Conservation (phyloP, 768 basidiomycete species). For the Gloeostereum incarnatum region DNA sequence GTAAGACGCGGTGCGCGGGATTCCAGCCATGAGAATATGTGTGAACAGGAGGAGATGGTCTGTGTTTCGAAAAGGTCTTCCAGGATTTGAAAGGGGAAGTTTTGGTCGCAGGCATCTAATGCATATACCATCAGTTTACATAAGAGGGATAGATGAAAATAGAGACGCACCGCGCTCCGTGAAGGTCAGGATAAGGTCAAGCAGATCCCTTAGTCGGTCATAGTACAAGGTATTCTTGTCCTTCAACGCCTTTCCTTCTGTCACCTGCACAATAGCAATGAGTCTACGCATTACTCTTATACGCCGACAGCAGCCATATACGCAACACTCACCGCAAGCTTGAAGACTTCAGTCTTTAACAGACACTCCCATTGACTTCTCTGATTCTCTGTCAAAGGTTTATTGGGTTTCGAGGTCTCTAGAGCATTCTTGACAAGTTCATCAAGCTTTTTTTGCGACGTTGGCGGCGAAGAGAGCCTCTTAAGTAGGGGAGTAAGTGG, state of each 20-base stretch:
- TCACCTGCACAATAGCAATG: slow-evolving; percentile 30
- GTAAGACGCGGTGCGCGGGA: slow-evolving; percentile 60
- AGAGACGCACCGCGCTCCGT: slow-evolving; percentile 61
- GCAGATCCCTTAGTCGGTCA: slow-evolving; percentile 41
- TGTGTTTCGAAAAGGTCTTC: slow-evolving; percentile 82
- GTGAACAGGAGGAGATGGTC: slow-evolving; percentile 77
- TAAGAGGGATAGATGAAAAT: background rate
- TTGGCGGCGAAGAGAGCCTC: slow-evolving; percentile 41
- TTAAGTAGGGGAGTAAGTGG: slow-evolving; percentile 40
- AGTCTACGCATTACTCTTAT: background rate
- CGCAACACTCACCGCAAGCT: slow-evolving; percentile 49
- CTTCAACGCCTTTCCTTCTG: slow-evolving; percentile 59
- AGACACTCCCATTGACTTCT: slow-evolving; percentile 72
- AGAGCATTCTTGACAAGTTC: slow-evolving; percentile 39
- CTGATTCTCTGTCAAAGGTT: slow-evolving; percentile 43
- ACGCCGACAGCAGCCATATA: no score
- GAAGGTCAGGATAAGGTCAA: slow-evolving; percentile 71
- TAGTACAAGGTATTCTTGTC: slow-evolving; percentile 50
- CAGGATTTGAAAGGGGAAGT: slow-evolving; percentile 63
- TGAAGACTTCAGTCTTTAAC: slow-evolving; percentile 62
- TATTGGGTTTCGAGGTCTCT: slow-evolving; percentile 25
- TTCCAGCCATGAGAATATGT: slow-evolving; percentile 87
- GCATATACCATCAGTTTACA: background rate
- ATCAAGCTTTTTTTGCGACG: slow-evolving; percentile 36
- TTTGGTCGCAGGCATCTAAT: slow-evolving; percentile 69